Conservation (phyloP, 225 moss, liverwort and hornwort species). For the Sphagnum contortum region DNA sequence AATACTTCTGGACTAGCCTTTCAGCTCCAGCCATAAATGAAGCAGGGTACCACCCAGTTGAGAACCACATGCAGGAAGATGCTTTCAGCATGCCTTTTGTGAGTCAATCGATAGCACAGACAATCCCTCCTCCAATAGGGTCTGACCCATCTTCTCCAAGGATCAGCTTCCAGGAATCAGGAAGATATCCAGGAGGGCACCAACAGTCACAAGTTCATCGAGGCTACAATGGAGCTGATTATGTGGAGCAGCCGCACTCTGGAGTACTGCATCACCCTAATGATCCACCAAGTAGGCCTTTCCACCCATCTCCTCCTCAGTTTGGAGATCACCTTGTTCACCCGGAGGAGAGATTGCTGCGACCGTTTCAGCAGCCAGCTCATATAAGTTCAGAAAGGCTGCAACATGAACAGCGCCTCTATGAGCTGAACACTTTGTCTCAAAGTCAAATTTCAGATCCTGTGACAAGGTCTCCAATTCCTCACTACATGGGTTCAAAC, state of each 20-base stretch:
- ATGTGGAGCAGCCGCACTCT: conserved; percentile 36
- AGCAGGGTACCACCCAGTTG: conserved; percentile 20
- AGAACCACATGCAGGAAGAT: conserved; percentile 51
- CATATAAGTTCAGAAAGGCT: conserved; percentile 28
- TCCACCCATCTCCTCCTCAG: conserved; percentile 64
- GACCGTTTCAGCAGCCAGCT: conserved; percentile 30
- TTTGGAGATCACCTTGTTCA: conserved; percentile 65
- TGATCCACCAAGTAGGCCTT: conserved; percentile 41
- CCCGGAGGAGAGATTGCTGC: conserved; percentile 49
- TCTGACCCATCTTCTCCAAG: conserved; percentile 92
- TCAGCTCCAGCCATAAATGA: conserved; percentile 9
- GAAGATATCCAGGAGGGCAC: conserved; percentile 25
- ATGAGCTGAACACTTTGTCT: conserved; percentile 27
- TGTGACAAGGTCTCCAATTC: conserved; percentile 31
- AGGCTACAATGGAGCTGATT: conserved; percentile 41
- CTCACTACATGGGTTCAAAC: conserved; percentile 64
- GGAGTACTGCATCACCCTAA: neutral
- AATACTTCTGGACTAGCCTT: conserved; percentile 37
- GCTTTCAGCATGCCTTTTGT: conserved; percentile 30
- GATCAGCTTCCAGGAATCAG: conserved; percentile 39
- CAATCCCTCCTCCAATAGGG: conserved; percentile 7
- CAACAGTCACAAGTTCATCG: conserved; percentile 38
- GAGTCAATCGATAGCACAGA: conserved; percentile 22
- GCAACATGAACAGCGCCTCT: conserved; percentile 58
- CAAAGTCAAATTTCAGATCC: conserved; percentile 46